These are phyloP conservation scores for Geranomyces michiganensis DNA, from an alignment of 192 early-diverging fungal species.

Conservation along the genomic window DNA sequence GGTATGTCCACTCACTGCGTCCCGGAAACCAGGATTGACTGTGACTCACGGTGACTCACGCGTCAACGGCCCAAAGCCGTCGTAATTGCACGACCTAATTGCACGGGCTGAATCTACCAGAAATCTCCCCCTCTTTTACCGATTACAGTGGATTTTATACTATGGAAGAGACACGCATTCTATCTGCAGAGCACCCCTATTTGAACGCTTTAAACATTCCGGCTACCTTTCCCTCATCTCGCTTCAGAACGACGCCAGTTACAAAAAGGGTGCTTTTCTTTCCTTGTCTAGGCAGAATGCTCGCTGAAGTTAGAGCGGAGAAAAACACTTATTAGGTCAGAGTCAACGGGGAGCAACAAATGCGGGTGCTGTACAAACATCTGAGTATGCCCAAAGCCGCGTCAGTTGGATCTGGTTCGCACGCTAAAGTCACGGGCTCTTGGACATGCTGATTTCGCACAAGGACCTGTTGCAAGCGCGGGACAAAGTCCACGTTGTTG, in stretches of 20 bases:
- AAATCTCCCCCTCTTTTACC: too few relatives aligned
- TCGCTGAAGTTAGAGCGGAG: too few relatives aligned
- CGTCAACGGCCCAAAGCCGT: too few relatives aligned
- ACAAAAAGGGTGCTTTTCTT: constrained; percentile 35
- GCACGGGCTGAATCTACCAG: too few relatives aligned
- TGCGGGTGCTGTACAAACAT: constrained; percentile 55
- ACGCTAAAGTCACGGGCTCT: constrained; percentile 40
- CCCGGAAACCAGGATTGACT: too few relatives aligned
- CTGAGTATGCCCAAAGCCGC: constrained; percentile 50
- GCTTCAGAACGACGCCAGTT: constrained; percentile 41
- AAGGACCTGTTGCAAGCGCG: constrained; percentile 48
- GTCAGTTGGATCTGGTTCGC: constrained; percentile 55
- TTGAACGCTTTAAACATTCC: constrained; percentile 41
- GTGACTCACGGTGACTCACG: too few relatives aligned
- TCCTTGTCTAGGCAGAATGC: not conserved
- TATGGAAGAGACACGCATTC: too few relatives aligned
- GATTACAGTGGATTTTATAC: too few relatives aligned
- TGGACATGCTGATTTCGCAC: constrained; percentile 46
- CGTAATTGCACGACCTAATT: too few relatives aligned
- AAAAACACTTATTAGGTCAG: too few relatives aligned
- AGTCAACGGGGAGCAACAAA: too few relatives aligned
- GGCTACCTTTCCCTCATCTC: constrained; percentile 51
- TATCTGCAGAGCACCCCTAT: not conserved
- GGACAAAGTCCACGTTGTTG: constrained; percentile 45
- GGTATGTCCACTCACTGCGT: too few relatives aligned